Conservation (phyloP, 2,329 filamentous ascomycete genomes). For the Diaporthe eres region DNA sequence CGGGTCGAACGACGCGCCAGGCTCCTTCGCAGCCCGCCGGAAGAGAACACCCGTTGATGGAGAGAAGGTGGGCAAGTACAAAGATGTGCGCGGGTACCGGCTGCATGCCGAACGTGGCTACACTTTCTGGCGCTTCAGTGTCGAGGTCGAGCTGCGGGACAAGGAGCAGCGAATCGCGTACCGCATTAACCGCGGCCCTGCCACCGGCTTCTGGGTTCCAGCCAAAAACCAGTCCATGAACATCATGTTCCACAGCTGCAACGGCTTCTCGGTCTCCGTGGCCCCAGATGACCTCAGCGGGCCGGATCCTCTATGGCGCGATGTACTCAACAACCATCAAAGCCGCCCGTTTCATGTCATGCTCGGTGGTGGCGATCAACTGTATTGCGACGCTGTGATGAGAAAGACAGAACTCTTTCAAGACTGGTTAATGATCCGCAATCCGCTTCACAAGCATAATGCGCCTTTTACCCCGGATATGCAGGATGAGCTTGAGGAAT, state of each 20-base stretch:
- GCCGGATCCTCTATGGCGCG: constrained; percentile 96
- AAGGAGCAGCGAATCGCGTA: constrained; percentile 91
- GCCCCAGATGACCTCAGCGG: constrained; percentile 87
- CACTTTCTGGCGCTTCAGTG: constrained; percentile 97
- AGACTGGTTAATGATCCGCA: constrained; percentile 87
- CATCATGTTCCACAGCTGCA: constrained; percentile 98
- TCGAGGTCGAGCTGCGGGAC: constrained; percentile 88
- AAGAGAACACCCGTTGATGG: constrained; percentile 76
- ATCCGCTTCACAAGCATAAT: constrained; percentile 83
- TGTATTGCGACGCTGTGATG: constrained; percentile 92
- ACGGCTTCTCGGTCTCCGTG: constrained; percentile 89
- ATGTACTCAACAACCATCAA: constrained; percentile 93
- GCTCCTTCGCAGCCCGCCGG: constrained; percentile 67
- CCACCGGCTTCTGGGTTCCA: constrained; percentile 95
- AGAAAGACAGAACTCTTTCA: constrained; percentile 82
- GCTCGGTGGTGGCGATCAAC: constrained; percentile 96
- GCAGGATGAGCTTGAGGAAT: constrained; percentile 88
- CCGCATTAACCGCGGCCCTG: constrained; percentile 92
- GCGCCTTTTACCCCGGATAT: constrained; percentile 84
- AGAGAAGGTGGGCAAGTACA: constrained; percentile 84
- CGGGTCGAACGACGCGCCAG: constrained; percentile 63
- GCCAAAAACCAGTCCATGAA: constrained; percentile 90
- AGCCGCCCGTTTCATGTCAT: constrained; percentile 96
- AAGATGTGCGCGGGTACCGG: constrained; percentile 85
- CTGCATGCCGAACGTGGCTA: constrained; percentile 88